These are phyloP conservation scores for Cenchrus fungigraminus DNA, from an alignment of 176 grass and related monocot genomes.

Conservation along the genomic window DNA sequence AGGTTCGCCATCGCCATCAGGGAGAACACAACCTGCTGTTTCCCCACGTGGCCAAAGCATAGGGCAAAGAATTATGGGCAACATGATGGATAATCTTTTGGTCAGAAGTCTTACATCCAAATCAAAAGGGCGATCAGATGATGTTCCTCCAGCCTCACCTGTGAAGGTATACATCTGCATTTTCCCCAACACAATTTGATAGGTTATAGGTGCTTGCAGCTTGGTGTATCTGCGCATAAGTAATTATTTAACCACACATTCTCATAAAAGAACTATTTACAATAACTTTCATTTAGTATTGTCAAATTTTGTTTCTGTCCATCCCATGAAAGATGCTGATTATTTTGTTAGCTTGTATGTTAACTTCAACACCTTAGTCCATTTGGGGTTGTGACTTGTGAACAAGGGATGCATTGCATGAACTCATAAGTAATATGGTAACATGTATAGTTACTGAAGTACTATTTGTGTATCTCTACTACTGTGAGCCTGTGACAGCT, in stretches of 20 bases:
- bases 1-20: slow-evolving; percentile 84
- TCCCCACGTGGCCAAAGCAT: slow-evolving; percentile 73
- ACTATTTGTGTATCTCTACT: no score
- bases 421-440: slow-evolving; percentile 9
- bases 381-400: background rate
- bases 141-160: slow-evolving; percentile 61
- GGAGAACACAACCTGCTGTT: slow-evolving; percentile 57
- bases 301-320: background rate
- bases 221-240: background rate
- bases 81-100: slow-evolving; percentile 93
- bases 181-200: slow-evolving; percentile 30
- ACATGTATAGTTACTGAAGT: no score
- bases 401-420: slow-evolving; percentile 4
- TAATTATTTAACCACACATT: slow-evolving; percentile 21
- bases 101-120: slow-evolving; percentile 91
- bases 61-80: slow-evolving; percentile 95
- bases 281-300: background rate
- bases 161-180: slow-evolving; percentile 60
- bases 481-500: background rate
- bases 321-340: background rate
- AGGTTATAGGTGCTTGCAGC: background rate
- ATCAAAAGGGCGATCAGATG: slow-evolving; percentile 63
- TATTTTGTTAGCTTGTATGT: slow-evolving; percentile 9
- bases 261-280: background rate
- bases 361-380: slow-evolving; percentile 6